phyloP scores from a whole-genome alignment of 345 rosid species.

The Boechera divaricarpa region DNA sequence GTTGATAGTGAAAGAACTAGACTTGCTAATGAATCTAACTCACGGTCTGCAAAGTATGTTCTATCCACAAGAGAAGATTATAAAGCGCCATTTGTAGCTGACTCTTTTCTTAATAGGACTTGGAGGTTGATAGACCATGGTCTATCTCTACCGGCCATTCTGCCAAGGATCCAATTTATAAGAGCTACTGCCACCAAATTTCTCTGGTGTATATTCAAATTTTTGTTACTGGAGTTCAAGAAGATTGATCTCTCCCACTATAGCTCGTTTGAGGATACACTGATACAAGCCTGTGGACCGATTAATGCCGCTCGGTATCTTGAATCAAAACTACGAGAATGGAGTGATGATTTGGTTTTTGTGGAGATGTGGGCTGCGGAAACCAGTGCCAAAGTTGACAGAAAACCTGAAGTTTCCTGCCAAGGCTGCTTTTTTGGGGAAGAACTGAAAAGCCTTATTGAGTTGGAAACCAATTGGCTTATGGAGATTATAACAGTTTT shows the following conservation, averaged over 20 bases:
- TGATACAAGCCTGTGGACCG: slow-evolving; percentile 59
- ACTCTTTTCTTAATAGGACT: slow-evolving; percentile 53
- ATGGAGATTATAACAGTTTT: slow-evolving; percentile 61
- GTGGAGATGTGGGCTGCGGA: slow-evolving; percentile 64
- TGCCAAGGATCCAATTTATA: slow-evolving; percentile 57
- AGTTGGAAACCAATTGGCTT: slow-evolving; percentile 71
- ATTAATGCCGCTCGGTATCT: slow-evolving; percentile 72
- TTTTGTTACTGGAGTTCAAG: slow-evolving; percentile 58
- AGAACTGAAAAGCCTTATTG: slow-evolving; percentile 65
- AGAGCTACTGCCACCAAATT: slow-evolving; percentile 66
- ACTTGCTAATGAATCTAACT: slow-evolving; percentile 29
- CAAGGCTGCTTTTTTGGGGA: slow-evolving; percentile 61
- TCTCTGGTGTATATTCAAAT: slow-evolving; percentile 68
- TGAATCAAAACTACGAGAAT: slow-evolving; percentile 66
- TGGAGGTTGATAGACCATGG: slow-evolving; percentile 68
- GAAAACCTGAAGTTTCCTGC: slow-evolving; percentile 27
- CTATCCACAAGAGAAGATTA: slow-evolving; percentile 62
- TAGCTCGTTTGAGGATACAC: slow-evolving; percentile 45
- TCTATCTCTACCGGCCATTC: slow-evolving; percentile 51
- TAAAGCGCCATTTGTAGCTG: slow-evolving; percentile 68
- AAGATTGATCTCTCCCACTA: slow-evolving; percentile 47
- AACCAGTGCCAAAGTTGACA: slow-evolving; percentile 19
- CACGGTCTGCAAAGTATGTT: slow-evolving; percentile 50
- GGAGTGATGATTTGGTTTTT: slow-evolving; percentile 76
- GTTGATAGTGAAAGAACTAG: slow-evolving; percentile 37